Conservation (phyloP, 1,284 basidiomycete species). For the Thelephora terrestris region DNA sequence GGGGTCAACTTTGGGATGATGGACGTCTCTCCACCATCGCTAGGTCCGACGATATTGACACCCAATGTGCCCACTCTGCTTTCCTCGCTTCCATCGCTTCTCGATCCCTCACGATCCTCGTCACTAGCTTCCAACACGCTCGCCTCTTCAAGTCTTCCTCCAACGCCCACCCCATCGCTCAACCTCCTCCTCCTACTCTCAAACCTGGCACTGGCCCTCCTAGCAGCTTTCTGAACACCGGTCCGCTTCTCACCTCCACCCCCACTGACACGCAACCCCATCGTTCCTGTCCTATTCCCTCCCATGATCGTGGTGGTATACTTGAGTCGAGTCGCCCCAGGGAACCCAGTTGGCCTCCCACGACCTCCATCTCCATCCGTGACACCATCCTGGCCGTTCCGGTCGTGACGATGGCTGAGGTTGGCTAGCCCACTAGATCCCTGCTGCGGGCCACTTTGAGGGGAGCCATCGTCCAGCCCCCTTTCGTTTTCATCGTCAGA, state of each 20-base stretch:
- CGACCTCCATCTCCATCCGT: conserved; percentile 10
- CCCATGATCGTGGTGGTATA: conserved; percentile 80
- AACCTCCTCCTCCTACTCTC: neutral
- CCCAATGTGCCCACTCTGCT: neutral
- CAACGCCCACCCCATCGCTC: neutral
- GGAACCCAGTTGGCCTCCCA: conserved; percentile 36
- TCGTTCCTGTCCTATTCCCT: conserved; percentile 21
- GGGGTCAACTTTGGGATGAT: neutral
- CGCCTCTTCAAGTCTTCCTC: too few species aligned
- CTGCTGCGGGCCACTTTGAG: conserved; percentile 21
- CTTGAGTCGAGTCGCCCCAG: conserved; percentile 54
- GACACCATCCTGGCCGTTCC: too few species aligned
- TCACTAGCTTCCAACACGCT: neutral
- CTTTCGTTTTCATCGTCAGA: conserved; percentile 46
- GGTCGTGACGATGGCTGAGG: too few species aligned
- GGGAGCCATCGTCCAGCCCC: neutral
- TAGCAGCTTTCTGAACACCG: neutral
- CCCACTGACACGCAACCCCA: conserved; percentile 24
- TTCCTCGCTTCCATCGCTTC: too few species aligned
- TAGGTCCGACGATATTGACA: neutral
- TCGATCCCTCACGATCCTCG: neutral
- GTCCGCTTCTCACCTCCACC: neutral
- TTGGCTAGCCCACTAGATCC: too few species aligned
- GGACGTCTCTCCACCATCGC: neutral
- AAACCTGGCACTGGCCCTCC: neutral